A percentile compares a stretch with the other conserved stretches of the same genome.
These are phyloP conservation scores for Pichia californica DNA, from an alignment of 805 yeast genomes.

Conservation along the genomic window DNA sequence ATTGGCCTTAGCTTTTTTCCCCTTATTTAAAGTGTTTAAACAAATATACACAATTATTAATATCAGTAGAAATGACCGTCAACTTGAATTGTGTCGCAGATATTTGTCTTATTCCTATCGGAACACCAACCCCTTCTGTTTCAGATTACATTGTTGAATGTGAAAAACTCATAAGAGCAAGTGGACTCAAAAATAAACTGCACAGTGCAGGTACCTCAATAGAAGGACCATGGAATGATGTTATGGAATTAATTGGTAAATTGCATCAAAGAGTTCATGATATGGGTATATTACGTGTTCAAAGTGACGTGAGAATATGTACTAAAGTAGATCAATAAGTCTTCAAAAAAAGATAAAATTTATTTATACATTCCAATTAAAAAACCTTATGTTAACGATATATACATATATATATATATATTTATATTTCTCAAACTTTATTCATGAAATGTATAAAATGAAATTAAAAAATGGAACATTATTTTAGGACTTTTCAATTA, in stretches of 20 bases:
- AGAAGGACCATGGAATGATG: constrained; percentile 91
- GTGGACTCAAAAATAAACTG: constrained; percentile 59
- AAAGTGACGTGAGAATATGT: constrained; percentile 82
- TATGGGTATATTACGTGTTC: constrained; percentile 70
- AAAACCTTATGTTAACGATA: too few relatives aligned
- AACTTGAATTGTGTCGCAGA: constrained; percentile 72
- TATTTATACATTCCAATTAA: too few relatives aligned
- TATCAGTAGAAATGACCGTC: too few relatives aligned
- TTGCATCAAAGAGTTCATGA: constrained; percentile 68
- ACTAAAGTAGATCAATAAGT: constrained; percentile 72
- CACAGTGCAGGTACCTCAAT: constrained; percentile 89
- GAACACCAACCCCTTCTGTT: constrained; percentile 71
- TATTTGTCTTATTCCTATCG: constrained; percentile 81
- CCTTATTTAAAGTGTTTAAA: too few relatives aligned
- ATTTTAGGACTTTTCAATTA: too few relatives aligned
- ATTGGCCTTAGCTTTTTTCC: too few relatives aligned
- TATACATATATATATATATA: too few relatives aligned
- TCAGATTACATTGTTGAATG: constrained; percentile 73
- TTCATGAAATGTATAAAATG: too few relatives aligned
- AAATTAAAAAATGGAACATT: too few relatives aligned
- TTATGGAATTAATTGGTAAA: constrained; percentile 69
- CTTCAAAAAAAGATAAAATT: constrained; percentile 22
- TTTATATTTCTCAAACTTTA: too few relatives aligned
- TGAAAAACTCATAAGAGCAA: constrained; percentile 54
- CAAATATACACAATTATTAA: too few relatives aligned